A percentile compares a stretch with the other conserved stretches of the same genome.
Conservation (phyloP, 202 grass and related monocot genomes). For the Carex arenaria region DNA sequence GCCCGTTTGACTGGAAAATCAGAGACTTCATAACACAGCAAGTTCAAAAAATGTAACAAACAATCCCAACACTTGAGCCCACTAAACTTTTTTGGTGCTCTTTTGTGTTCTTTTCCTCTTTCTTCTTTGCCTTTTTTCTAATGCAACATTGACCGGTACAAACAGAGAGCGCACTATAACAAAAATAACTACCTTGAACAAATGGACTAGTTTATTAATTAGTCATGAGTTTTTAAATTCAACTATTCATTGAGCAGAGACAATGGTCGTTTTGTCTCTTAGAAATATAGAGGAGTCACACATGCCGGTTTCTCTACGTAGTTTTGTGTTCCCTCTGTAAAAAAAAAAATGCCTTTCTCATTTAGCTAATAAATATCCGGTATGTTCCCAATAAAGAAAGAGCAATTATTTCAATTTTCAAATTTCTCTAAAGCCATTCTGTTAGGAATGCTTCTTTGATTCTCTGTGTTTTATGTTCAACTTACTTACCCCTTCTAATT, state of each 20-base stretch:
- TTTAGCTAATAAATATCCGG: background rate
- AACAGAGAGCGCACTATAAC: background rate
- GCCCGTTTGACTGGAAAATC: background rate
- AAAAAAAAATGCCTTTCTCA: background rate
- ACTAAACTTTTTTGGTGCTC: background rate
- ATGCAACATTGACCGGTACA: slow-evolving; percentile 23
- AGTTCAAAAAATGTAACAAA: slow-evolving; percentile 7
- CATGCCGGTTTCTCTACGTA: slow-evolving; percentile 18
- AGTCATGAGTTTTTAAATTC: background rate
- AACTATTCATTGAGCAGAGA: slow-evolving; percentile 7
- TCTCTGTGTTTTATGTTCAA: background rate
- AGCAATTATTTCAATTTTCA: background rate
- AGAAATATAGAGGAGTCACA: background rate
- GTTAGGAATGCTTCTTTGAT: background rate
- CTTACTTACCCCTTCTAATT: background rate
- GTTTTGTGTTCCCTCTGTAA: slow-evolving; percentile 8
- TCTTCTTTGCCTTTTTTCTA: slow-evolving; percentile 21
- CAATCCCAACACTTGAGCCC: slow-evolving; percentile 20
- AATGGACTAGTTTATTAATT: background rate
- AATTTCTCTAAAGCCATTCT: background rate
- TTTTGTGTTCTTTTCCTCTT: slow-evolving; percentile 12
- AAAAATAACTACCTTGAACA: slow-evolving; percentile 10
- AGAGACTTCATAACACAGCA: background rate
- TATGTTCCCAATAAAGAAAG: slow-evolving; percentile 18
- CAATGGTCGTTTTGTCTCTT: slow-evolving; percentile 21